These are phyloP conservation scores for Aspergillus costaricaensis DNA, from an alignment of 2,329 filamentous ascomycete genomes.

Conservation along the genomic window DNA sequence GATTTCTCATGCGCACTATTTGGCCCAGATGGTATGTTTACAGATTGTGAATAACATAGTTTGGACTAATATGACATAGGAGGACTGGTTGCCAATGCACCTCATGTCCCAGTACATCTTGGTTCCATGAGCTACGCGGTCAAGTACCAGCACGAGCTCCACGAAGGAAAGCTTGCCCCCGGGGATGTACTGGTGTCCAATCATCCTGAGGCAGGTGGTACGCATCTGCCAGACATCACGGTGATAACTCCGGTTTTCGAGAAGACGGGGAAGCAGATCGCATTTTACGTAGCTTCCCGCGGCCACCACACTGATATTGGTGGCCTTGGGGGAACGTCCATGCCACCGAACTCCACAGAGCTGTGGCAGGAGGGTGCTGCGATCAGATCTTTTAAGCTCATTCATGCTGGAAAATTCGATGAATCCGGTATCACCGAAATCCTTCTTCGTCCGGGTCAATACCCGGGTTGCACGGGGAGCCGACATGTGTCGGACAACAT, in stretches of 20 bases:
- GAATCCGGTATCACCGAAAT: slow-evolving; percentile 51
- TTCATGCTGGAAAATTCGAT: slow-evolving; percentile 38
- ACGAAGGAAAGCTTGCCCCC: slow-evolving; percentile 69
- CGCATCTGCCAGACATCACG: slow-evolving; percentile 77
- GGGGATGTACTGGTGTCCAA: slow-evolving; percentile 80
- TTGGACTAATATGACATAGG: too few relatives aligned
- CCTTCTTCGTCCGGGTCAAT: slow-evolving; percentile 46
- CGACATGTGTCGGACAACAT: slow-evolving; percentile 57
- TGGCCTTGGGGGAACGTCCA: slow-evolving; percentile 57
- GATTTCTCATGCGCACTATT: slow-evolving; percentile 83
- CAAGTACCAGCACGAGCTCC: slow-evolving; percentile 71
- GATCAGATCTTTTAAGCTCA: slow-evolving; percentile 34
- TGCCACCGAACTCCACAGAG: slow-evolving; percentile 41
- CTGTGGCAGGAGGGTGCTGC: slow-evolving; percentile 44
- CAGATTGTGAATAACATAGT: too few relatives aligned
- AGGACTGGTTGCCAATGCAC: slow-evolving; percentile 65
- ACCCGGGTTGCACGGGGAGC: slow-evolving; percentile 72
- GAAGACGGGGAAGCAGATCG: slow-evolving; percentile 60
- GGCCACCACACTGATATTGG: slow-evolving; percentile 71
- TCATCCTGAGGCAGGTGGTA: slow-evolving; percentile 81
- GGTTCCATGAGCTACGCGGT: slow-evolving; percentile 81
- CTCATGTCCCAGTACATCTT: slow-evolving; percentile 76
- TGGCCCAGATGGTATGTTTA: slow-evolving; percentile 56
- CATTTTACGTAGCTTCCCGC: slow-evolving; percentile 74
- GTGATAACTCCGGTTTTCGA: slow-evolving; percentile 75